Evolutionary conservation across 1,139 yeast species (phyloP), one percentile per base, ranked within the genome.

Genomic region (Suhomyces yuchorum): DNA sequence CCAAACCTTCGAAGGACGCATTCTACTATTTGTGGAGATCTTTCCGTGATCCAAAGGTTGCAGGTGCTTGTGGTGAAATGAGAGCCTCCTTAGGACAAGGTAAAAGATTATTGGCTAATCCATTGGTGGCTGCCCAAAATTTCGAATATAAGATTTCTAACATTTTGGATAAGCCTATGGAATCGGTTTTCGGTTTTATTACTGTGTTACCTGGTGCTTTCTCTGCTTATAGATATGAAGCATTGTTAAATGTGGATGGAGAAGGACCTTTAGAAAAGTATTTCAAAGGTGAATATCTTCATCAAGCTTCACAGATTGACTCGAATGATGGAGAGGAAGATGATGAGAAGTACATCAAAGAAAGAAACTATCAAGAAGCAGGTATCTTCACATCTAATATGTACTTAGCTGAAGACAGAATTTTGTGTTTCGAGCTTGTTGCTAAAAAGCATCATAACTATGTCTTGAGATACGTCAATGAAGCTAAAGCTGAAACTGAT

Each of bases 61-160:
- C 91, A 0, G 96, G 96, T 18, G 91, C 95, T 2, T 87, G 96
- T 75, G 96, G 96, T 23, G 96, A 87, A 62, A 87, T 87, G 72
- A 79, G 78, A 52, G 88, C 87, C 2, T 76, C 84, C 51, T 71
- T 86, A 49, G 93, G 95, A 5, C 75, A 72, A 4, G 78, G 77
- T 6, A 75, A 75, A 48, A 67, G 68, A 47, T 72, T 84, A 47
- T 72, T 87, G 43, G 62, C 78, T 20, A 87, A 87, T 61, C 96
- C 96, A 4, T 67, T 87, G 43, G 92, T 87, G 8, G 92, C 95
- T 0, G 89, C 93, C 0, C 96, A 87, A 60, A 87, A 87, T 61
- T 87, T 87, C 61, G 96, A 87, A 64, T 87, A 87, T 66, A 87
- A 87, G 63, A 86, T 86, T 66, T 85, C 93, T 15, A 87, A 87